Conservation (phyloP, 2,329 filamentous ascomycete genomes). For the Diaporthe velutina region DNA sequence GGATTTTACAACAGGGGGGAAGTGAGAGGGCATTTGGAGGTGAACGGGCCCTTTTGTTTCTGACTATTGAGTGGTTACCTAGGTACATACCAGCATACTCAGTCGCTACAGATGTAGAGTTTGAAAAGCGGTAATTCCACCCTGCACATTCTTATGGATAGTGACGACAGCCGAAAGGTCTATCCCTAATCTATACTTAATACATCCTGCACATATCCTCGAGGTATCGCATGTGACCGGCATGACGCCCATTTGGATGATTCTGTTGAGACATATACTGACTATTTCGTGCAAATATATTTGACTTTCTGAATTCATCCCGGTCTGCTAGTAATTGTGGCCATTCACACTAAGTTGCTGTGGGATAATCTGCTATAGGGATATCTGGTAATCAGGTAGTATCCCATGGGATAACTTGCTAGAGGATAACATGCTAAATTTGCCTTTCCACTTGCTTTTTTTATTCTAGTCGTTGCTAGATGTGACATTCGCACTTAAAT, state of each 20-base stretch:
- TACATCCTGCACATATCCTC: not conserved
- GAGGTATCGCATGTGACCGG: not conserved
- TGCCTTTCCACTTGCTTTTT: too few relatives aligned
- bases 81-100: not conserved
- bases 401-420: too few relatives aligned
- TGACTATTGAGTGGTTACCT: too few relatives aligned
- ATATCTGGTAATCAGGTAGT: too few relatives aligned
- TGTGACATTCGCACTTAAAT: not conserved
- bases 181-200: not conserved
- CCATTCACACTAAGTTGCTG: too few relatives aligned
- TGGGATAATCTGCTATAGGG: too few relatives aligned
- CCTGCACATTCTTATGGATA: conserved; percentile 1
- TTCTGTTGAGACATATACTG: too few relatives aligned
- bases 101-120: conserved; percentile 12
- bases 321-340: too few relatives aligned
- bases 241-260: not conserved
- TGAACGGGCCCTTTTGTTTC: not conserved
- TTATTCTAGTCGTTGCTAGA: too few relatives aligned
- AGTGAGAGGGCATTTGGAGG: not conserved
- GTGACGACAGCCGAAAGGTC: not conserved
- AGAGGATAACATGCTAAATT: too few relatives aligned
- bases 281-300: too few relatives aligned
- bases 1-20: not conserved
- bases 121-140: not conserved
- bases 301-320: too few relatives aligned